Evolutionary conservation across 768 basidiomycete species (phyloP), one percentile per base, ranked within the genome.

Genomic region (Vishniacozyma victoriae): DNA sequence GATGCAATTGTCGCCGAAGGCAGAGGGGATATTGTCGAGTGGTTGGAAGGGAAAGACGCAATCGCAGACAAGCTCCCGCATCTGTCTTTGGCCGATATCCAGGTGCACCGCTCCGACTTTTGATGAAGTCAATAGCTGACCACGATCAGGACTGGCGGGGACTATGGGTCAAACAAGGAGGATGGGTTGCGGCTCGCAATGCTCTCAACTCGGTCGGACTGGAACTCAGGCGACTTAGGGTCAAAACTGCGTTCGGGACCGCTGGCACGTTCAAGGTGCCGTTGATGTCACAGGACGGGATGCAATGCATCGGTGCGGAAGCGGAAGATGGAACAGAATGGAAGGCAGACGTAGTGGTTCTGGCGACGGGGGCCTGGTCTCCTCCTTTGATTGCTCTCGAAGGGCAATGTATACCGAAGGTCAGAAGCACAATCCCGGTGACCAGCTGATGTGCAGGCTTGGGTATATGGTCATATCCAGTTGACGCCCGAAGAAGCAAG

Each of bases 281-380:
- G 0, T 4, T 70, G 3, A 36, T 72, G 4, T 38, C 46, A 1
- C 47, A 51, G 5, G 55, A 59, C 18, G 61, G 52, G 3, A 57
- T 35, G 31, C 52, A 46, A 3, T 62, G 60, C 35, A 41, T 49
- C 23, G 71, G 71, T 16, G 61, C 62, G 5, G 44, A 50, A 24
- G 41, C 54, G 9, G 58, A 50, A 5, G 71, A 72, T 38, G 69
- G 69, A 0, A 59, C 59, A 2, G 46, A 46, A 22, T 55, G 57
- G 45, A 19, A 47, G 2, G 67, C 65, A 2, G 69, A 70, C 44
- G 35, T 62, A 31, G 67, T 70, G 14, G 54, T 72, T 9, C 41
- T 72, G 25, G 67, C 67, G 11, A 53, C 66, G 2, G 71, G 71
- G 26, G 71, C 71, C 3, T 70, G 69, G 71, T 65, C 55, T 11